These are phyloP conservation scores for Clitopilus passeckerianus DNA, from an alignment of 768 basidiomycete genomes.

Conservation along the genomic window DNA sequence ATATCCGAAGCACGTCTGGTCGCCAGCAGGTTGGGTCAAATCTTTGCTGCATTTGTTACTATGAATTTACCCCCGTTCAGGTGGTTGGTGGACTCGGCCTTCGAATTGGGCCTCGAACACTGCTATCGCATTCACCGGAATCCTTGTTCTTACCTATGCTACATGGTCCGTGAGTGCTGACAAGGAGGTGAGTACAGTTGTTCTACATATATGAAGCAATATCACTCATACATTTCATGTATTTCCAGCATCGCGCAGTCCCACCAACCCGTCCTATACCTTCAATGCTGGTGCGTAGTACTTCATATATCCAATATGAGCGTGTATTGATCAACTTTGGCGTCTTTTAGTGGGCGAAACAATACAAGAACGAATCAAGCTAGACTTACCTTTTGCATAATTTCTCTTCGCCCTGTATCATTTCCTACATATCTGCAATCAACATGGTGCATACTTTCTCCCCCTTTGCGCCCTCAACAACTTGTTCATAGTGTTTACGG, in stretches of 20 bases:
- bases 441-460: background rate
- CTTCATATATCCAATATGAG: background rate
- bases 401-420: background rate
- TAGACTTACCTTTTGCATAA: background rate
- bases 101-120: slow-evolving; percentile 89
- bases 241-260: slow-evolving; percentile 45
- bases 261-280: slow-evolving; percentile 71
- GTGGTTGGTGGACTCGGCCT: slow-evolving; percentile 95
- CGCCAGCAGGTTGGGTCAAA: slow-evolving; percentile 65
- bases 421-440: background rate
- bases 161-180: slow-evolving; percentile 73
- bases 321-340: background rate
- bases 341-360: slow-evolving; percentile 27
- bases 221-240: background rate
- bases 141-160: slow-evolving; percentile 57
- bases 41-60: background rate
- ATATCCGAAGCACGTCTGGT: slow-evolving; percentile 93
- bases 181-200: slow-evolving; percentile 58
- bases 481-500: too few species aligned
- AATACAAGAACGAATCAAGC: slow-evolving; percentile 15
- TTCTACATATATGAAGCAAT: background rate
- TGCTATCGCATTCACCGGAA: slow-evolving; percentile 63
- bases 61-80: slow-evolving; percentile 28
- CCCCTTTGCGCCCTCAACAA: background rate
- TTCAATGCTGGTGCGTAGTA: slow-evolving; percentile 62